Base-by-base conservation (phyloP, 169 alveolate genomes). In the Plasmodium cynomolgi region DNA sequence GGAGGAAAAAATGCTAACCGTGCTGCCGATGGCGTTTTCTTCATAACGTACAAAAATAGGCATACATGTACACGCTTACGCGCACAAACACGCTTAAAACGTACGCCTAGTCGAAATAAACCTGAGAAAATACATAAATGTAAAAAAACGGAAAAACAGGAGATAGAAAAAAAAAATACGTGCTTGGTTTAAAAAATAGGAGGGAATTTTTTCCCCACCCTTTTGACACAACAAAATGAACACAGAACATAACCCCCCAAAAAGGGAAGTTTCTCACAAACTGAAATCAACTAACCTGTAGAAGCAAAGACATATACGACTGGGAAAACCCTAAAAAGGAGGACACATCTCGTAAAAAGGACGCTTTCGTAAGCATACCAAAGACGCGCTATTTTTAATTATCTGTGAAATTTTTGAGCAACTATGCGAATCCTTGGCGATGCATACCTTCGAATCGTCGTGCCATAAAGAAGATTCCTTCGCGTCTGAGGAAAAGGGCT, bases 21-120 rank as follows among this genome's bases (percentile, higher is more conserved):
- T 68, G 31, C 5, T 44, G 11, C 6, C 37, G n/a, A 26, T 20
- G 41, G 77, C 15, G 37, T 68, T 68, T 68, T 68, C 17, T 68
- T 68, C 77, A 68, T 68, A 68, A 68, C 37, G n/a, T 29, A 68
- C 77, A 68, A 68, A 68, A 26, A 68, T 68, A 68, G 77, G 77
- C 37, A 68, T 68, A 68, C 37, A 68, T 68, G 5, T 56, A 56
- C 41, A 23, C 15, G 37, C n/a, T 20, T 29, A 68, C 41, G n/a
- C 31, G 41, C 77, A 23, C 77, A 23, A 68, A 7, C 37, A 68
- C n/a, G 20, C 17, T 26, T 68, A 68, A 68, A 68, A 68, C 37
- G 37, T 68, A 68, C n/a, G 31, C 41, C 37, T 23, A 29, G 37
- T 68, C 77, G 20, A 68, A 68, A 29, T 8, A 68, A 29, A 68